phyloP scores from a whole-genome alignment of 2,329 filamentous ascomycete species.

The Neurospora sp. region DNA sequence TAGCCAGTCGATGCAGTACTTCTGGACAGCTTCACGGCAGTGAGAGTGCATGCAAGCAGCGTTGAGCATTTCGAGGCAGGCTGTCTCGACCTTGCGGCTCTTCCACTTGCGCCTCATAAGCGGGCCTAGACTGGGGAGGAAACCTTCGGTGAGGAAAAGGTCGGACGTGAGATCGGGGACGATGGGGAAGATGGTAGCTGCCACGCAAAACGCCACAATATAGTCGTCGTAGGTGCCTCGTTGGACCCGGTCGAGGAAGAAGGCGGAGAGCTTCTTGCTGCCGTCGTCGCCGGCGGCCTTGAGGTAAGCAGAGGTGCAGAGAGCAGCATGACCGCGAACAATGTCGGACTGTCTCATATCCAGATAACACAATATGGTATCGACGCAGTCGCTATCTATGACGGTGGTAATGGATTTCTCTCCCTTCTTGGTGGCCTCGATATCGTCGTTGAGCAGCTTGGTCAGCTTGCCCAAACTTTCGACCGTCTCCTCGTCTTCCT shows the following conservation, averaged over 20 bases:
- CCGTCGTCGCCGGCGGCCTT: slow-evolving; percentile 66
- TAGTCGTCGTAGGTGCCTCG: slow-evolving; percentile 78
- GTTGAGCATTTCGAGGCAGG: slow-evolving; percentile 80
- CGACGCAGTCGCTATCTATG: slow-evolving; percentile 65
- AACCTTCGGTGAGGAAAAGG: slow-evolving; percentile 82
- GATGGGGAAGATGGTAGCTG: slow-evolving; percentile 77
- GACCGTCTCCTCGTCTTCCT: slow-evolving; percentile 66
- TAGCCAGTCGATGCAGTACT: slow-evolving; percentile 80
- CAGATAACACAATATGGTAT: slow-evolving; percentile 76
- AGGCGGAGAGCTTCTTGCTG: slow-evolving; percentile 57
- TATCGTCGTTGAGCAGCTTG: slow-evolving; percentile 48
- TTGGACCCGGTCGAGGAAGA: slow-evolving; percentile 62
- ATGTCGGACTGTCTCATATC: slow-evolving; percentile 69
- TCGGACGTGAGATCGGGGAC: slow-evolving; percentile 63
- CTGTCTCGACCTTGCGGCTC: slow-evolving; percentile 75
- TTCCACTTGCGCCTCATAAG: slow-evolving; percentile 74
- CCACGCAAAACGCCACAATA: slow-evolving; percentile 88
- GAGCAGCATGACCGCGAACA: slow-evolving; percentile 69
- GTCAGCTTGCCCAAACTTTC: slow-evolving; percentile 48
- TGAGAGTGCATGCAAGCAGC: slow-evolving; percentile 77
- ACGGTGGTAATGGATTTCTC: slow-evolving; percentile 45
- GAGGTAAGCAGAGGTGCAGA: slow-evolving; percentile 75
- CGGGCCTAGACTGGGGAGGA: slow-evolving; percentile 65
- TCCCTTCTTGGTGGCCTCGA: slow-evolving; percentile 31
- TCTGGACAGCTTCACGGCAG: slow-evolving; percentile 74